Conservation (phyloP, 106 monocot species). For the Phalaenopsis aphrodite region DNA sequence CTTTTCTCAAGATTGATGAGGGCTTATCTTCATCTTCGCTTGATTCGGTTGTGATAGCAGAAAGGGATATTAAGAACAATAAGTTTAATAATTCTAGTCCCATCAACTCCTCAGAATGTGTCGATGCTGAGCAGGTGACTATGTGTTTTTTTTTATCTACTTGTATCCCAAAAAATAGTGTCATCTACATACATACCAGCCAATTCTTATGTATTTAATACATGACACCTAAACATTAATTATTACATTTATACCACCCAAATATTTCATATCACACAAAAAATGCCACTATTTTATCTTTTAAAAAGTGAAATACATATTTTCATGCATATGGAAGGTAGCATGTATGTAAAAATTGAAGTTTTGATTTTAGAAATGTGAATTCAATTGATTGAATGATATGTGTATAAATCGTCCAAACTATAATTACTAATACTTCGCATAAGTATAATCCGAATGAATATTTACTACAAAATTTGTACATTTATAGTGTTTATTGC, state of each 20-base stretch:
- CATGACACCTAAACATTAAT: no score
- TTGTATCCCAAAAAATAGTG: background rate
- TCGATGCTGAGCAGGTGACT: slow-evolving; percentile 73
- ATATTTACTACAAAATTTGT: background rate
- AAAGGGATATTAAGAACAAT: slow-evolving; percentile 49
- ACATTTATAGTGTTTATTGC: background rate
- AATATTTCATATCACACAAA: no score
- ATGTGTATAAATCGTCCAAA: background rate
- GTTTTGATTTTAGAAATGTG: no score
- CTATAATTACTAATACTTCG: background rate
- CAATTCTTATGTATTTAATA: no score
- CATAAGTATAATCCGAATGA: background rate
- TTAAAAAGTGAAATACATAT: no score
- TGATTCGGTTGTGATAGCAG: slow-evolving; percentile 67
- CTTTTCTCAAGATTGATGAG: slow-evolving; percentile 66
- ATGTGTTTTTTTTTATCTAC: background rate
- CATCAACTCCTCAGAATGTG: slow-evolving; percentile 46
- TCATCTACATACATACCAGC: no score
- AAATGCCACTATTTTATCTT: no score
- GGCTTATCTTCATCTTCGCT: slow-evolving; percentile 75
- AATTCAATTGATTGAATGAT: no score
- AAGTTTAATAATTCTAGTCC: slow-evolving; percentile 43
- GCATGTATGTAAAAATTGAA: no score
- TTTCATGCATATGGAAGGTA: no score
- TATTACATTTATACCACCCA: no score